These are phyloP conservation scores for Vachellia pachyceras DNA, from an alignment of 306 rosid genomes.

Conservation along the genomic window DNA sequence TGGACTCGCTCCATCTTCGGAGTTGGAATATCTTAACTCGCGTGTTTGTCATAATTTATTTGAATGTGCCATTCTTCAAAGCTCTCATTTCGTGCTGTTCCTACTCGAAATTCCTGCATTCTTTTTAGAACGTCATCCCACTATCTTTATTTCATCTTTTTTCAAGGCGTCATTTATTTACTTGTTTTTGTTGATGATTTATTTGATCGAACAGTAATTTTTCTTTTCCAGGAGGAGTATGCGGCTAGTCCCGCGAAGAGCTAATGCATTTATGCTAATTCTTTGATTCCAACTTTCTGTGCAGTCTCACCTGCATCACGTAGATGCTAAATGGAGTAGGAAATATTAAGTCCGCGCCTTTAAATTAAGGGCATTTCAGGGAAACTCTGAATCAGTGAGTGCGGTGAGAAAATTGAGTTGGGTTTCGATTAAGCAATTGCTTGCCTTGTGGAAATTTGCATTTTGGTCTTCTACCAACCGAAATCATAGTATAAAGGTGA, in stretches of 20 bases:
- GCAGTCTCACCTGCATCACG: conserved; percentile 37
- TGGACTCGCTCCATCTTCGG: conserved; percentile 8
- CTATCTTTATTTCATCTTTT: conserved; percentile 1
- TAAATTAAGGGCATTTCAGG: conserved; percentile 21
- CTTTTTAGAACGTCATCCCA: neutral
- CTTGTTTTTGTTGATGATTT: neutral
- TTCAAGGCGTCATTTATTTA: neutral
- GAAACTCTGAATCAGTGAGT: conserved; percentile 33
- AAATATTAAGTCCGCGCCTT: conserved; percentile 24
- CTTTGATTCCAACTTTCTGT: conserved; percentile 23
- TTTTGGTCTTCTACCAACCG: conserved; percentile 26
- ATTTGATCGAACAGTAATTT: conserved; percentile 20
- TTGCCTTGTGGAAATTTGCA: conserved; percentile 11
- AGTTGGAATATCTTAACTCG: neutral
- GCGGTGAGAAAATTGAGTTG: conserved; percentile 40
- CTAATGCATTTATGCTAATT: conserved; percentile 23
- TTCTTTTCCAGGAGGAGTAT: conserved; percentile 26
- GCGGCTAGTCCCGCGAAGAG: neutral
- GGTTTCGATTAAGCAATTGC: conserved; percentile 29
- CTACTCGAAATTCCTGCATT: neutral
- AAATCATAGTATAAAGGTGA: conserved; percentile 36
- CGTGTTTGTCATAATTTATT: neutral
- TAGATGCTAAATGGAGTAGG: conserved; percentile 31
- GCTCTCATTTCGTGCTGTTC: conserved; percentile 12
- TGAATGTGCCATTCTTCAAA: neutral